Base-by-base conservation (phyloP, 2,329 filamentous ascomycete species). In the Xylaria sp. region DNA sequence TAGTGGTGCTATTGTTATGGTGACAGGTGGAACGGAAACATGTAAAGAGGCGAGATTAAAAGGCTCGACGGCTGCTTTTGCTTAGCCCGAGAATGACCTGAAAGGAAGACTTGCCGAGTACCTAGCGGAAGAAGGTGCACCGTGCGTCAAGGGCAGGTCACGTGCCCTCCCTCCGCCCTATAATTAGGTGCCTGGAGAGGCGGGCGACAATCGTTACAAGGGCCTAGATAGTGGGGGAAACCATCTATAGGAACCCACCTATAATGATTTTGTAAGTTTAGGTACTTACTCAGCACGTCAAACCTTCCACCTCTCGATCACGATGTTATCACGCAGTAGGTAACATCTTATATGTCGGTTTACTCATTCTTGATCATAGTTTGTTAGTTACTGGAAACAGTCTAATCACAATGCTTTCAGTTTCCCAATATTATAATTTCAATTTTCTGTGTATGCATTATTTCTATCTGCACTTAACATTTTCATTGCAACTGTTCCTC, bases 71-170 rank as follows among this genome's bases (percentile, higher is more conserved):
- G 23, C 54, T 54, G 58, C 41, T 62, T 66, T 65, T 54, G 61
- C n/a, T 44, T 51, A 18, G 39, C 18, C 41, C 23, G 55, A 58
- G 44, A 41, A 50, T 7, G 46, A 44, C 39, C 58, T 55, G 61
- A 66, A 48, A 25, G 63, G 54, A 66, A 58, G 55, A 63, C 23
- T 58, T 48, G 61, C 62, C 66, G 59, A 51, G 48, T 51, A n/a
- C n/a, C n/a, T n/a, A 66, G 31, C 64, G 52, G 67, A 60, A 67
- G 65, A 52, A 65, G 58, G 64, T 69, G 67, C 67, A 70, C 68
- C 68, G 68, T 70, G 68, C 68, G 60, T 65, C 56, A 23, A 18
- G 37, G 3, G 8, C 23, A 12, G 31, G 60, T 70, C 68, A 70
- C 68, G 65, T 70, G 68, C 25, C 50, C 9, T 34, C 20, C 15